A percentile compares a stretch with the other conserved stretches of the same genome.
phyloP scores from a whole-genome alignment of 805 yeast species.

The Nakazawaea molendinolei region DNA sequence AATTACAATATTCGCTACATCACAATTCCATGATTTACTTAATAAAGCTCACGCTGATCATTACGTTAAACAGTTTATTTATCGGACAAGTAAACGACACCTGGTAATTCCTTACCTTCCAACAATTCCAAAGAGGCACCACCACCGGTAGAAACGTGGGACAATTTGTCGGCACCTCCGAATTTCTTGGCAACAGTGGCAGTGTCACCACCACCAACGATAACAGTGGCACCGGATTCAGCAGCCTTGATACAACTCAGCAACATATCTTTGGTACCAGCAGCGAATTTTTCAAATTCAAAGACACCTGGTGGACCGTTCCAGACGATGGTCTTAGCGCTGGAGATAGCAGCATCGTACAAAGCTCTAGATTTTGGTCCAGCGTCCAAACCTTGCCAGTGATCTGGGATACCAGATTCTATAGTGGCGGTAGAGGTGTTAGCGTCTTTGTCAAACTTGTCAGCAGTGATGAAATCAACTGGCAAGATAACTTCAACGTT shows the following conservation, averaged over 20 bases:
- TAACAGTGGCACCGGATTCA: slow-evolving; percentile 85
- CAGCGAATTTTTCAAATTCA: slow-evolving; percentile 89
- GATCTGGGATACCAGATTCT: slow-evolving; percentile 88
- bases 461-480: slow-evolving; percentile 93
- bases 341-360: slow-evolving; percentile 75
- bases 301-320: slow-evolving; percentile 99
- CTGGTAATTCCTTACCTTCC: slow-evolving; percentile 98
- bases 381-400: slow-evolving; percentile 92
- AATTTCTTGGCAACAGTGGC: slow-evolving; percentile 98
- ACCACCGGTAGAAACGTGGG: slow-evolving; percentile 99
- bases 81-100: slow-evolving; percentile 88
- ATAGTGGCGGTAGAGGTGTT: slow-evolving; percentile 77
- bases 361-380: slow-evolving; percentile 85
- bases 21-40: too few species aligned
- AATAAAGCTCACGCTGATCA: too few species aligned
- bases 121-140: slow-evolving; percentile 98
- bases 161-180: slow-evolving; percentile 92
- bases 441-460: slow-evolving; percentile 90
- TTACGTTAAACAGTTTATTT: too few species aligned
- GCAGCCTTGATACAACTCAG: slow-evolving; percentile 85
- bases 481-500: slow-evolving; percentile 91
- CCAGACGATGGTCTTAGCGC: slow-evolving; percentile 98
- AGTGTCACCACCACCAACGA: slow-evolving; percentile 99
- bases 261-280: slow-evolving; percentile 86
- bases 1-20: too few species aligned